Percentiles rank a stretch among this genome's conserved stretches.
These are phyloP conservation scores for Chloranthus sessilifolius DNA, from an alignment of 164 flowering plant species.

Conservation along the genomic window DNA sequence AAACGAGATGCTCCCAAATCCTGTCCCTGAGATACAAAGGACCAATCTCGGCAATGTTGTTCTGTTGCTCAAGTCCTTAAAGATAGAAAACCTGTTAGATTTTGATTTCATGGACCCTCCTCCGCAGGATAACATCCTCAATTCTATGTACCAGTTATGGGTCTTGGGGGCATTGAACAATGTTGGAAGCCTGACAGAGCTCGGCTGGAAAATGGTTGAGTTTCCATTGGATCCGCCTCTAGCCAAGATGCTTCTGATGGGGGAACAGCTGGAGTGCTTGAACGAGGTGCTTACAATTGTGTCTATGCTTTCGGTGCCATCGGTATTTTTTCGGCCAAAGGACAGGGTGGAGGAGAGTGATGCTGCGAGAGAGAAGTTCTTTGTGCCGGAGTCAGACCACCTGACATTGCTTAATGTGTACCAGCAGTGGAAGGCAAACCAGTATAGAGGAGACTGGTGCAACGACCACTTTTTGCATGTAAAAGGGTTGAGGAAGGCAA, in stretches of 20 bases:
- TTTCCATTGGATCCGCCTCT: conserved; percentile 94
- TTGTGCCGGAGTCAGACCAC: conserved; percentile 89
- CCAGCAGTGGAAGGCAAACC: conserved; percentile 77
- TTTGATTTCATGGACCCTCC: conserved; percentile 99
- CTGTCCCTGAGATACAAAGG: conserved; percentile 92
- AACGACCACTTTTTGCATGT: conserved; percentile 84
- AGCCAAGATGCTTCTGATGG: conserved; percentile 89
- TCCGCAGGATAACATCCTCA: conserved; percentile 86
- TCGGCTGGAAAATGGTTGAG: conserved; percentile 97
- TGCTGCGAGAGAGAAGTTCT: conserved; percentile 86
- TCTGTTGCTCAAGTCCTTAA: conserved; percentile 72
- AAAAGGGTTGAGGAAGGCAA: conserved; percentile 76
- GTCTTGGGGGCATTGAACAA: conserved; percentile 84
- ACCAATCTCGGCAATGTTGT: conserved; percentile 93
- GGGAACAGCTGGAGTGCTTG: conserved; percentile 60
- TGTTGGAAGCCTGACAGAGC: conserved; percentile 66
- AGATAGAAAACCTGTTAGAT: conserved; percentile 74
- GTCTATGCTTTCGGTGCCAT: conserved; percentile 95
- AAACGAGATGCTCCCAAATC: conserved; percentile 80
- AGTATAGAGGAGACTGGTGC: conserved; percentile 89
- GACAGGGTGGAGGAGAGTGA: conserved; percentile 88
- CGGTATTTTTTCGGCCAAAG: conserved; percentile 90
- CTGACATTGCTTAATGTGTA: conserved; percentile 81
- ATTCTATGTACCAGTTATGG: conserved; percentile 95
- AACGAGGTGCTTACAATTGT: conserved; percentile 86